Evolutionary conservation across 2,329 filamentous ascomycete species (phyloP).

Genomic region (Fonsecaea pedrosoi): DNA sequence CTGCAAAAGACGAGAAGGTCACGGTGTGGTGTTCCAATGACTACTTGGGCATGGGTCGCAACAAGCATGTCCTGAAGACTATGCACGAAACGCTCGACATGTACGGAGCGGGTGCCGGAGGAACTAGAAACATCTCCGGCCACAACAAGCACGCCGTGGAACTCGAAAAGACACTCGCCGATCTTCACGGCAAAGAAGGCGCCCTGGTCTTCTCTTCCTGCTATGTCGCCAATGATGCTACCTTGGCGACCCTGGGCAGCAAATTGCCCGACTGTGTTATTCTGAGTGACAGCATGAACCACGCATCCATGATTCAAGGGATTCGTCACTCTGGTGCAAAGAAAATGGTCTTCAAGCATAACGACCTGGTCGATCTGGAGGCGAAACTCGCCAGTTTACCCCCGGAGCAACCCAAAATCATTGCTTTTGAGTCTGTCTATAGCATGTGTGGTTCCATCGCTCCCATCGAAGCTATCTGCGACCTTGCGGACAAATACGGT

Average conservation of each 20-base stretch:
- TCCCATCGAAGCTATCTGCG: constrained; percentile 93
- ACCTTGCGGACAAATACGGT: constrained; percentile 95
- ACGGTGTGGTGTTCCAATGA: constrained; percentile 99
- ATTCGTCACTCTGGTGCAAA: constrained; percentile 96
- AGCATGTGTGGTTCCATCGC: constrained; percentile 99
- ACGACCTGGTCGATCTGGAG: constrained; percentile 91
- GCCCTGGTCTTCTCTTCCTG: constrained; percentile 96
- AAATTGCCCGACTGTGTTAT: constrained; percentile 97
- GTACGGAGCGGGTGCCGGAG: constrained; percentile 93
- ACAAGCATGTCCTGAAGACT: constrained; percentile 79
- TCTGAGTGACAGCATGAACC: constrained; percentile 95
- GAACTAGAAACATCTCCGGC: constrained; percentile 95
- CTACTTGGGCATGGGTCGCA: constrained; percentile 96
- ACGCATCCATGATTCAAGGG: constrained; percentile 99
- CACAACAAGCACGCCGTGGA: constrained; percentile 94
- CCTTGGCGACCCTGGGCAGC: constrained; percentile 92
- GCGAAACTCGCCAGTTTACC: constrained; percentile 88
- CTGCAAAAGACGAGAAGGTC: constrained; percentile 79
- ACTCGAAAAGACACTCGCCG: constrained; percentile 81
- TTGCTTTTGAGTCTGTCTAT: constrained; percentile 98
- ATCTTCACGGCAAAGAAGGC: constrained; percentile 88
- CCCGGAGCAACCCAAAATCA: constrained; percentile 88
- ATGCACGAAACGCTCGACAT: constrained; percentile 96
- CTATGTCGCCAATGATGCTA: constrained; percentile 98
- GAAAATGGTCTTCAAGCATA: constrained; percentile 99